Base-by-base conservation (phyloP, 768 basidiomycete species). In the Auricularia sp. region DNA sequence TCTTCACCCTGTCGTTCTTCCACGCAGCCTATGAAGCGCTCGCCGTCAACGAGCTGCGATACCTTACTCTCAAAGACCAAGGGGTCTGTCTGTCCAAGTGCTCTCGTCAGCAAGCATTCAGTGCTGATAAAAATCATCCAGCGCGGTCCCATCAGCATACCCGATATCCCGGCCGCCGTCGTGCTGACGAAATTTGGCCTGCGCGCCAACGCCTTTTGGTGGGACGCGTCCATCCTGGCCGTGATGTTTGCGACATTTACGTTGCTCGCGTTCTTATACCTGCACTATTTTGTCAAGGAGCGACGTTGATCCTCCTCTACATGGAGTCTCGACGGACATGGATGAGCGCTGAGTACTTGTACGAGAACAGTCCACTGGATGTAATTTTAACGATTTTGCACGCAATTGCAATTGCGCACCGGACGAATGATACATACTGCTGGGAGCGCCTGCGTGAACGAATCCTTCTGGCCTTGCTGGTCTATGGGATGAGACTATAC, bases 21-120 rank as follows among this genome's bases (percentile, higher is more conserved):
- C 97, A 99, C 77, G 96, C 97, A 21, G 97, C 92, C 0, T 98
- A 94, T 69, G 97, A 99, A 77, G 95, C 92, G 0, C 82, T 99
- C 44, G 87, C 95, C 21, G 97, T 99, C 65, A 99, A 98, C 73
- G 97, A 99, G 75, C 79, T 99, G 65, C 82, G 95, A 61, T 98
- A 97, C 75, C 78, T 98, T 29, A 91, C 94, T 71, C 79, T 99
- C 44, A 94, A 92, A 73, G 93, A 99, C 72, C 83, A 87, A 68
- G 92, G 90, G 80, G 92, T 92, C 64, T 65, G 85, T 68, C 39
- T 37, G 21, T 35, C 42, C 34, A 8, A 42, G 8, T 42, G 7
- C 8, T 29, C 29, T 29, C 29, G 29, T 29, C 29, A 29, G 29
- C 29, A 29, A 29, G 29, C 29, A 29, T 29, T 29, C 29, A 29